Evolutionary conservation across 805 yeast species (phyloP).

Genomic region (Pichia manshurica): DNA sequence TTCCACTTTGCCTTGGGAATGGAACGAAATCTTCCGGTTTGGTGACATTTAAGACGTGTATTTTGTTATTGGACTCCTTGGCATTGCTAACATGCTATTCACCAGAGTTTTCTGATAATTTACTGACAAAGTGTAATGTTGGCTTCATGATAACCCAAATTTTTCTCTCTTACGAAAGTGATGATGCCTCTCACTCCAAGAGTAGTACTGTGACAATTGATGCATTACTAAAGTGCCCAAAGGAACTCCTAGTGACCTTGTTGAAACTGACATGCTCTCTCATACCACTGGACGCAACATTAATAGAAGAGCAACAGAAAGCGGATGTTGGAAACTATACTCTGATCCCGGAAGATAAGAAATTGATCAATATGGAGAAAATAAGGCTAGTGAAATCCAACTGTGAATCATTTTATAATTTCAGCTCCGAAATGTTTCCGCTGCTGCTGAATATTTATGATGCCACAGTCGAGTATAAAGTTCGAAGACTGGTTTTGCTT

Average conservation of each 20-base stretch:
- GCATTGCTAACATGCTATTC: constrained; percentile 40
- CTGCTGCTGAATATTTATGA: constrained; percentile 59
- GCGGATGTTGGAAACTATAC: constrained; percentile 28
- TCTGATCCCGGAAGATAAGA: neutral
- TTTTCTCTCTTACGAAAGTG: constrained; percentile 40
- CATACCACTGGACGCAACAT: constrained; percentile 40
- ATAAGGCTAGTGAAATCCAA: constrained; percentile 28
- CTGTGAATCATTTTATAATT: constrained; percentile 23
- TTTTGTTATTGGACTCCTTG: constrained; percentile 40
- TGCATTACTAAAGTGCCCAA: constrained; percentile 67
- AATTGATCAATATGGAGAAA: constrained; percentile 29
- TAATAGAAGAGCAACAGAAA: constrained; percentile 11
- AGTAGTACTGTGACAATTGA: constrained; percentile 45
- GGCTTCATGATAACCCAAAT: constrained; percentile 44
- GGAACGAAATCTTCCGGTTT: constrained; percentile 23
- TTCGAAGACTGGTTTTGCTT: constrained; percentile 52
- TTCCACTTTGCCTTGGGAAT: constrained; percentile 27
- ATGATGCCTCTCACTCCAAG: neutral
- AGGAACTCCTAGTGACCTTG: constrained; percentile 51
- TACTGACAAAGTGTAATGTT: constrained; percentile 45
- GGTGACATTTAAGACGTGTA: constrained; percentile 34
- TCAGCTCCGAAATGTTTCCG: constrained; percentile 45
- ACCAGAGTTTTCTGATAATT: constrained; percentile 35
- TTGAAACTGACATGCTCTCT: constrained; percentile 51
- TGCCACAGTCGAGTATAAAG: constrained; percentile 62